phyloP scores from a whole-genome alignment of 768 basidiomycete species.

The Collybiopsis luxurians region DNA sequence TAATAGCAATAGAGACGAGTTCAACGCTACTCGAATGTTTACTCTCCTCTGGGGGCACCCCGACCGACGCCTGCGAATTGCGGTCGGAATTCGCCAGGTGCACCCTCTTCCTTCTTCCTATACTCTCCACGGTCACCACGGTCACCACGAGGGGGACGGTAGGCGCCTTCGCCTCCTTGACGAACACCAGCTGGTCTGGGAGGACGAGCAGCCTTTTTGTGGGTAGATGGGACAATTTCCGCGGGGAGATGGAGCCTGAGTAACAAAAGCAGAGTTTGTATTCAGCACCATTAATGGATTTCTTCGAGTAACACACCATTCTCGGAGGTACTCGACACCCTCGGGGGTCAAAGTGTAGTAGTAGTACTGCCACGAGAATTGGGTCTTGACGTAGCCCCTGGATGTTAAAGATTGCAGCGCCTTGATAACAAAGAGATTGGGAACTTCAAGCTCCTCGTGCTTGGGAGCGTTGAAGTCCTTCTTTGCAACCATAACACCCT shows the following conservation, averaged over 20 bases:
- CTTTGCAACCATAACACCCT: conserved; percentile 99
- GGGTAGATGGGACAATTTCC: conserved; percentile 96
- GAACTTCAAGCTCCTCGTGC: conserved; percentile 84
- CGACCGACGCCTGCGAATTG: conserved; percentile 84
- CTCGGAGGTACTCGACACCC: conserved; percentile 95
- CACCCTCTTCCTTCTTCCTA: conserved; percentile 88
- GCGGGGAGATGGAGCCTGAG: conserved; percentile 86
- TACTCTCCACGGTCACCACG: conserved; percentile 91
- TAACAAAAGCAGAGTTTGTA: background rate
- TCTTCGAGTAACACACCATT: conserved; percentile 57
- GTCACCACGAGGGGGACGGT: conserved; percentile 86
- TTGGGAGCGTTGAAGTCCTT: conserved; percentile 98
- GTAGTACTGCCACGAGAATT: conserved; percentile 99
- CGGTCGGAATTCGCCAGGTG: conserved; percentile 87
- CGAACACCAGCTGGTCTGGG: conserved; percentile 78
- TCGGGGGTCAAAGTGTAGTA: conserved; percentile 97
- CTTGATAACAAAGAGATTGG: conserved; percentile 70
- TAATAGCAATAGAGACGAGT: background rate
- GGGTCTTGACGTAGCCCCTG: conserved; percentile 93
- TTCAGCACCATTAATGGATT: background rate
- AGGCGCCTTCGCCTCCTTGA: conserved; percentile 72
- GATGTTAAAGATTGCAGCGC: conserved; percentile 68
- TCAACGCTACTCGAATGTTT: conserved; percentile 14
- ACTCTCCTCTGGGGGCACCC: conserved; percentile 80
- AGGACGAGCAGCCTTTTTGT: conserved; percentile 93